These are phyloP conservation scores for Arabis alpina DNA, from an alignment of 345 rosid species.

Conservation along the genomic window DNA sequence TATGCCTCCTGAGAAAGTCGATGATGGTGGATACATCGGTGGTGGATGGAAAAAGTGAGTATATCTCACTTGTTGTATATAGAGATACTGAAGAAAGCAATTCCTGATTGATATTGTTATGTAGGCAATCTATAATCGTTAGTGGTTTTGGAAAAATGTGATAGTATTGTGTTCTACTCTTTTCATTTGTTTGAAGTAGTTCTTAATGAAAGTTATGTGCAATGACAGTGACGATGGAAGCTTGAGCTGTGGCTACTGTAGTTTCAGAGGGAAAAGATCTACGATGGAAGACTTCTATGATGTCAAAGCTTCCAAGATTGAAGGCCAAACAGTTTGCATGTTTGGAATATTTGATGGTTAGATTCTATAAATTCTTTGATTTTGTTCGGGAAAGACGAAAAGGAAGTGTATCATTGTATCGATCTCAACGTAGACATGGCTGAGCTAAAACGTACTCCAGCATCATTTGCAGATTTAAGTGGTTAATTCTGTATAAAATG, in stretches of 20 bases:
- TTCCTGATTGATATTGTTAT: neutral
- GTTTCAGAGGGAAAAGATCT: conserved; percentile 94
- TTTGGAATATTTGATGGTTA: conserved; percentile 98
- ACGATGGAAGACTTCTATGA: conserved; percentile 97
- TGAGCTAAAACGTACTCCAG: conserved; percentile 7
- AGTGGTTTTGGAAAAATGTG: conserved; percentile 3
- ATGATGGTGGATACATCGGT: conserved; percentile 68
- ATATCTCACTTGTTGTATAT: conserved; percentile 6
- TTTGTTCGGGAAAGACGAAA: neutral
- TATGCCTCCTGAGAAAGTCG: conserved; percentile 62
- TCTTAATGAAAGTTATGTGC: conserved; percentile 3
- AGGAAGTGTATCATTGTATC: neutral
- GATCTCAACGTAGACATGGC: conserved; percentile 18
- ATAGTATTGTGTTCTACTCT: neutral
- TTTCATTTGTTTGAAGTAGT: conserved; percentile 6
- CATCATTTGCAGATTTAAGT: conserved; percentile 20
- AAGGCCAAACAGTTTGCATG: conserved; percentile 81
- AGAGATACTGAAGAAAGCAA: neutral
- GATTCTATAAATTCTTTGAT: conserved; percentile 32
- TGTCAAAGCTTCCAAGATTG: conserved; percentile 67
- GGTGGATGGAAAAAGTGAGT: conserved; percentile 93
- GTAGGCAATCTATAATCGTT: neutral
- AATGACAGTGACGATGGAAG: conserved; percentile 80
- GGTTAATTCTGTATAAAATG: conserved; percentile 1
- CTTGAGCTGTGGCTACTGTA: conserved; percentile 93